These are phyloP conservation scores for Pseudonectria buxi DNA, from an alignment of 2,329 filamentous ascomycete genomes.

Conservation along the genomic window DNA sequence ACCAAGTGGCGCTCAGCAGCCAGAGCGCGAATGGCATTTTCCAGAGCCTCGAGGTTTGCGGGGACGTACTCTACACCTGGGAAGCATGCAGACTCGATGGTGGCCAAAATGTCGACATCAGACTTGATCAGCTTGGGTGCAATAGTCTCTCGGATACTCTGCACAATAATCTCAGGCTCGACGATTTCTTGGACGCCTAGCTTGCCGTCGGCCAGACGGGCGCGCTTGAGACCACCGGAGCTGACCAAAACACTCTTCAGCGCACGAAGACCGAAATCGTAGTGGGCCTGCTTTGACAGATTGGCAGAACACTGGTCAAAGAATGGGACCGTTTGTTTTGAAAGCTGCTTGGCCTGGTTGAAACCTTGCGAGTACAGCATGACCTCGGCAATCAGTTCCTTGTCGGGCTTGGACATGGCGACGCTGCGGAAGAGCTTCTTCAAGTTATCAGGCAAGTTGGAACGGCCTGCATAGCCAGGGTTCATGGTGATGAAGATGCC, in stretches of 20 bases:
- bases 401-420: constrained; percentile 99
- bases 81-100: constrained; percentile 80
- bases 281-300: constrained; percentile 94
- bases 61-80: constrained; percentile 89
- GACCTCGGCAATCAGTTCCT: constrained; percentile 98
- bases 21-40: constrained; percentile 73
- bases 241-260: constrained; percentile 98
- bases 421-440: constrained; percentile 99
- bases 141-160: constrained; percentile 97
- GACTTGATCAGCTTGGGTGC: constrained; percentile 91
- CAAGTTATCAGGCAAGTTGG: constrained; percentile 95
- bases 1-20: constrained; percentile 82
- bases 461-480: constrained; percentile 94
- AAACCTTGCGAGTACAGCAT: constrained; percentile 99
- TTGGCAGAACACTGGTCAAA: constrained; percentile 81
- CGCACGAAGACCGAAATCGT: constrained; percentile 96
- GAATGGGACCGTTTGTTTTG: constrained; percentile 95
- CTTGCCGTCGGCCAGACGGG: constrained; percentile 56
- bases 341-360: constrained; percentile 87
- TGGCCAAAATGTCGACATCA: constrained; percentile 82
- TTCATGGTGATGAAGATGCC: constrained; percentile 99
- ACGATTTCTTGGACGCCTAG: constrained; percentile 64
- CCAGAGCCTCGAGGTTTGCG: constrained; percentile 73
- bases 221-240: constrained; percentile 90
- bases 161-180: constrained; percentile 95